phyloP scores from a whole-genome alignment of 306 rosid genomes.

The Castanopsis chinensis region DNA sequence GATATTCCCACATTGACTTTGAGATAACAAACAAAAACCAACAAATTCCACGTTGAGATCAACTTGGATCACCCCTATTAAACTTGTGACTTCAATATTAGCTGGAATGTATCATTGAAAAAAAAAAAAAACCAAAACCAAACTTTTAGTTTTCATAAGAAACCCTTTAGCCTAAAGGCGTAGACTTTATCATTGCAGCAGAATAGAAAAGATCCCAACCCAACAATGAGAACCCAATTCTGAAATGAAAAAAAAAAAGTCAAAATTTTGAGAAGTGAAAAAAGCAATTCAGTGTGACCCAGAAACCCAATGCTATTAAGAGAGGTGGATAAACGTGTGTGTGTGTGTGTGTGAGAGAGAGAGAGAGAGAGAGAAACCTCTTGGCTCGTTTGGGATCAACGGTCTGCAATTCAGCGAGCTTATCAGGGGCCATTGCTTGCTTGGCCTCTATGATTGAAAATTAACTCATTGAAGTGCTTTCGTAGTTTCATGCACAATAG shows the following conservation, averaged over 20 bases:
- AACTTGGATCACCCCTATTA: background rate
- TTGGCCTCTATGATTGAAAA: constrained; percentile 88
- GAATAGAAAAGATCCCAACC: no score
- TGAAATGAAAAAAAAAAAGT: background rate
- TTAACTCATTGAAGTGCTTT: no score
- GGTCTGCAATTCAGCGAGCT: constrained; percentile 90
- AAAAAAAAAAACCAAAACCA: no score
- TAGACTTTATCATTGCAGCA: no score
- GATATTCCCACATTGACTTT: background rate
- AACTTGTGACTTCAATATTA: background rate
- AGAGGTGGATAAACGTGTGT: no score
- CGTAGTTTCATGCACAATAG: no score
- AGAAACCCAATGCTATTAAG: no score
- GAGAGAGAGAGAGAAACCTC: constrained; percentile 42
- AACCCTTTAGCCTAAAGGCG: no score
- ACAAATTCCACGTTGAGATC: background rate
- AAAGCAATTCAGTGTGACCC: background rate
- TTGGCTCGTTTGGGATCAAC: constrained; percentile 96
- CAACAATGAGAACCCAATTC: background rate
- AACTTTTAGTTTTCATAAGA: no score
- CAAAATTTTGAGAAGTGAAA: background rate
- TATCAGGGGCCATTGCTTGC: constrained; percentile 96
- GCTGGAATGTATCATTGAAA: no score
- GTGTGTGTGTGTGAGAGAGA: no score
- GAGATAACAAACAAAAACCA: background rate